A percentile compares a stretch with the other conserved stretches of the same genome.
These are phyloP conservation scores for Verbena officinalis DNA, from an alignment of 257 asterid species.

Conservation along the genomic window DNA sequence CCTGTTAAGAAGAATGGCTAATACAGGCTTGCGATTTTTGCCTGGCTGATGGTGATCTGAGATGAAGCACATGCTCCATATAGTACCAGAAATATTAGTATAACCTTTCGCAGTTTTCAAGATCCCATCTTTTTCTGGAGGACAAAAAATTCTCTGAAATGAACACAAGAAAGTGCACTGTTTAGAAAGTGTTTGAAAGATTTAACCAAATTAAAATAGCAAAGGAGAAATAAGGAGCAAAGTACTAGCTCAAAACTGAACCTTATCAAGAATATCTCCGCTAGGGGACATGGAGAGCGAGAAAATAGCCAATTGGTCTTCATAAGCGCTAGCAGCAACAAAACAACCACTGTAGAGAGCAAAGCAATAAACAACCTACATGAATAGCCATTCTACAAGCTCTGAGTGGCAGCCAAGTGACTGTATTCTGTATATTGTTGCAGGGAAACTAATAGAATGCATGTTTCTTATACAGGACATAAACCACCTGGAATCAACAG, in stretches of 20 bases:
- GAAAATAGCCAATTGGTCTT: conserved; percentile 81
- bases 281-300: conserved; percentile 63
- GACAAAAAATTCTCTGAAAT: conserved; percentile 65
- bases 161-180: conserved; percentile 24
- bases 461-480: conserved; percentile 25
- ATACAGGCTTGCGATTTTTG: conserved; percentile 61
- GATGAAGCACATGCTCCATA: conserved; percentile 99
- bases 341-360: conserved; percentile 82
- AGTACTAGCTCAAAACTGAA: conserved; percentile 32
- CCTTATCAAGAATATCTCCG: conserved; percentile 82
- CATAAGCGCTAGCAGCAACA: conserved; percentile 93
- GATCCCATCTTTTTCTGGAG: conserved; percentile 68
- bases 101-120: conserved; percentile 52
- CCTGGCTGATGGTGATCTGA: conserved; percentile 55
- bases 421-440: conserved; percentile 23
- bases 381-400: conserved; percentile 43
- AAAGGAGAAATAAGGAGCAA: conserved; percentile 4
- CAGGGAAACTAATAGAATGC: conserved; percentile 20
- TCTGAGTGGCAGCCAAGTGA: conserved; percentile 42
- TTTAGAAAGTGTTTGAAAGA: conserved; percentile 30
- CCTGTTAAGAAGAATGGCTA: conserved; percentile 95
- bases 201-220: conserved; percentile 24
- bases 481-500: conserved; percentile 83
- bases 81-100: conserved; percentile 76
- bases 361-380: conserved; percentile 48